phyloP scores from a whole-genome alignment of 2,329 filamentous ascomycete species.

The Microdochium nivale region DNA sequence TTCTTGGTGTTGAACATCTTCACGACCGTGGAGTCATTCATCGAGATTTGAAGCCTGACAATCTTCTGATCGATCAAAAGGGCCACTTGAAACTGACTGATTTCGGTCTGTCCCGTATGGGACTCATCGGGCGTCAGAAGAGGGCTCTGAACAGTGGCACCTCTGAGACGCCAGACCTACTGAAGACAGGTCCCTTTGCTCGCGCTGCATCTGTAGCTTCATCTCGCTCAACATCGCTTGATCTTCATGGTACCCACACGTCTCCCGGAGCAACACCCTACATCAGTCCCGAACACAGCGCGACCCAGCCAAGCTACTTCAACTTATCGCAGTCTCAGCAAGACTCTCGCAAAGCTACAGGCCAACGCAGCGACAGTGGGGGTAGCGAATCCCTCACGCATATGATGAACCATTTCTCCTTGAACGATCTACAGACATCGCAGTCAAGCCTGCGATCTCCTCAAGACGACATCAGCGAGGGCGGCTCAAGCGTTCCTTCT shows the following conservation, averaged over 20 bases:
- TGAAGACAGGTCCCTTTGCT: slow-evolving; percentile 87
- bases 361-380: slow-evolving; percentile 83
- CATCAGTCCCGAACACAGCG: slow-evolving; percentile 70
- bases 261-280: slow-evolving; percentile 81
- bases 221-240: slow-evolving; percentile 88
- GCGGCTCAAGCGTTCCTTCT: slow-evolving; percentile 65
- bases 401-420: slow-evolving; percentile 73
- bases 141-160: slow-evolving; percentile 70
- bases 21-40: slow-evolving; percentile 94
- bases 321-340: slow-evolving; percentile 50
- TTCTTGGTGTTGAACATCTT: slow-evolving; percentile 93
- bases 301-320: slow-evolving; percentile 91
- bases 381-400: slow-evolving; percentile 77
- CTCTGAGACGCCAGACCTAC: slow-evolving; percentile 79
- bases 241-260: slow-evolving; percentile 62
- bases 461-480: slow-evolving; percentile 68
- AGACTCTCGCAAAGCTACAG: slow-evolving; percentile 65
- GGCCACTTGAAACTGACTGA: slow-evolving; percentile 96
- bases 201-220: slow-evolving; percentile 79
- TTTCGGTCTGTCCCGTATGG: slow-evolving; percentile 96
- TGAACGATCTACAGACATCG: slow-evolving; percentile 49
- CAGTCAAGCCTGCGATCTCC: slow-evolving; percentile 46
- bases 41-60: slow-evolving; percentile 93
- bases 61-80: slow-evolving; percentile 92
- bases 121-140: slow-evolving; percentile 91